phyloP scores from a whole-genome alignment of 1,284 basidiomycete genomes.

The Cryptococcus wingfieldii region DNA sequence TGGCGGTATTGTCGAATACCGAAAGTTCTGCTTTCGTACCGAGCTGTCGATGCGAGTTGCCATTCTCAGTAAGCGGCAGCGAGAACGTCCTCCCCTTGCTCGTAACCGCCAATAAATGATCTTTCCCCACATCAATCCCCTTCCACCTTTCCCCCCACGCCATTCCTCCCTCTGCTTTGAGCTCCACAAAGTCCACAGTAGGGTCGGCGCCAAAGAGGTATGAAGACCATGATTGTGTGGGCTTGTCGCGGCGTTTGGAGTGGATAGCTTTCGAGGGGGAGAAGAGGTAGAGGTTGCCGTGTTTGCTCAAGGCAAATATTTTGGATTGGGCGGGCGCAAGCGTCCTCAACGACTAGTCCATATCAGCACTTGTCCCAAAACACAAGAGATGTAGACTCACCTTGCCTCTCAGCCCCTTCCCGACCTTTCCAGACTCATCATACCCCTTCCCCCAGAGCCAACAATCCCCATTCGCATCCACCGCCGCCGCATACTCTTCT shows the following conservation, averaged over 20 bases:
- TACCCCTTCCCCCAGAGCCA: conserved; percentile 80
- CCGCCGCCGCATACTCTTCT: conserved; percentile 69
- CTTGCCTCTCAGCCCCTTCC: conserved; percentile 60
- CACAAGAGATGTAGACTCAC: conserved; percentile 50
- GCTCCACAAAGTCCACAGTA: conserved; percentile 48
- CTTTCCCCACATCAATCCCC: conserved; percentile 67
- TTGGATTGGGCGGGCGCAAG: conserved; percentile 56
- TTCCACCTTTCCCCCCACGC: conserved; percentile 60
- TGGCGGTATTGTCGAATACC: neutral
- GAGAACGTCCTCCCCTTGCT: conserved; percentile 75
- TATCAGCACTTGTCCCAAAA: neutral
- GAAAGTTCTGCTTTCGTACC: conserved; percentile 59
- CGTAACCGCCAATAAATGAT: conserved; percentile 82
- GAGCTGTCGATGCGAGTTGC: conserved; percentile 83
- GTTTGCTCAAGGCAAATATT: conserved; percentile 65
- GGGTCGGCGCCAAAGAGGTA: conserved; percentile 39
- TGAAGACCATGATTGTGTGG: conserved; percentile 30
- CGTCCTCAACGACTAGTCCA: conserved; percentile 61
- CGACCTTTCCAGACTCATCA: conserved; percentile 49
- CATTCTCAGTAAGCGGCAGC: conserved; percentile 68
- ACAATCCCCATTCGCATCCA: conserved; percentile 81
- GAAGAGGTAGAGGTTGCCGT: conserved; percentile 69
- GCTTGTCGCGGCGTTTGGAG: conserved; percentile 20
- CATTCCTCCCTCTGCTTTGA: conserved; percentile 53
- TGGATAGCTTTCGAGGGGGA: conserved; percentile 52